Conservation (phyloP, 2,329 filamentous ascomycete genomes). For the Aspergillus costaricaensis region DNA sequence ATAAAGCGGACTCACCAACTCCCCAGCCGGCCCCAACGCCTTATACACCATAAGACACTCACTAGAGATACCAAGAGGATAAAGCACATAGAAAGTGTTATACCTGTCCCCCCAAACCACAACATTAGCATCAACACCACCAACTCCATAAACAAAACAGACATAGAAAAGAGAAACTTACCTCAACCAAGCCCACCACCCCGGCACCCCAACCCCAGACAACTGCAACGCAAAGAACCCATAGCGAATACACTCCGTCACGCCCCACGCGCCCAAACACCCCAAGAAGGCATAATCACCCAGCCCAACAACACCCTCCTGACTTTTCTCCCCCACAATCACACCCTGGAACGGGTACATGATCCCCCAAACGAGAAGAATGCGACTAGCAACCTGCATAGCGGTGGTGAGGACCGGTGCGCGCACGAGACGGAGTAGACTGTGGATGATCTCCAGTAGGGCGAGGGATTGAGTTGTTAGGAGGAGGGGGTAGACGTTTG, state of each 20-base stretch:
- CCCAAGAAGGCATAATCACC: slow-evolving; percentile 49
- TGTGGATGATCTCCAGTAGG: slow-evolving; percentile 79
- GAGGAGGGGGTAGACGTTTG: slow-evolving; percentile 47
- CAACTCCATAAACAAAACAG: too few species aligned
- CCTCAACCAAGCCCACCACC: slow-evolving; percentile 66
- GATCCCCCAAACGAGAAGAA: slow-evolving; percentile 87
- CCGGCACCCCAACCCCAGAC: slow-evolving; percentile 59
- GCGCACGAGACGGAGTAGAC: slow-evolving; percentile 76
- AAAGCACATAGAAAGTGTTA: slow-evolving; percentile 90
- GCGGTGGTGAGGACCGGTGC: slow-evolving; percentile 80
- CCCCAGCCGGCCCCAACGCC: slow-evolving; percentile 63
- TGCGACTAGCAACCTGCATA: slow-evolving; percentile 86
- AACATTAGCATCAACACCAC: slow-evolving; percentile 4
- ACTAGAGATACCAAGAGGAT: slow-evolving; percentile 86
- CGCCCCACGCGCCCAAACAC: slow-evolving; percentile 75
- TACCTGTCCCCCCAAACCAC: slow-evolving; percentile 48
- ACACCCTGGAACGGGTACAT: slow-evolving; percentile 72
- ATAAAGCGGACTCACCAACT: slow-evolving; percentile 49
- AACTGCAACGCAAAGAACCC: slow-evolving; percentile 78
- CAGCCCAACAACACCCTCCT: slow-evolving; percentile 39
- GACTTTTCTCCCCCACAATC: slow-evolving; percentile 51
- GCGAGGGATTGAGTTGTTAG: slow-evolving; percentile 79
- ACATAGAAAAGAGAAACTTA: slow-evolving; percentile 14
- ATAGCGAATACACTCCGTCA: slow-evolving; percentile 93
- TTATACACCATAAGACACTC: slow-evolving; percentile 80